These are phyloP conservation scores for Geranium rotundifolium DNA, from an alignment of 345 rosid genomes.

Conservation along the genomic window DNA sequence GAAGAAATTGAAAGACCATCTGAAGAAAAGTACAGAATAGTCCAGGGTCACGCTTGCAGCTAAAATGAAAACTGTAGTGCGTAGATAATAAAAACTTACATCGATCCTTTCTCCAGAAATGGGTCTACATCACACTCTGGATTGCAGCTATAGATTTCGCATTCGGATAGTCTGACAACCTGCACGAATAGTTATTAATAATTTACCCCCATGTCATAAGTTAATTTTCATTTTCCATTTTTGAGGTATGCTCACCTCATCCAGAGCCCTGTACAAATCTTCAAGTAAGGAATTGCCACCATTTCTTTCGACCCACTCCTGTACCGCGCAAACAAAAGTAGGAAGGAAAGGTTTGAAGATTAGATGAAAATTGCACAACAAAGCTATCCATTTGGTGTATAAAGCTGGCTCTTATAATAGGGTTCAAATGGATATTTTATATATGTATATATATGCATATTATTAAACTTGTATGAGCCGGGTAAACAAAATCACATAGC, in stretches of 20 bases:
- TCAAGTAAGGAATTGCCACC: conserved; percentile 65
- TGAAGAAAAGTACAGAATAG: conserved; percentile 19
- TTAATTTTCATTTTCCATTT: too few relatives aligned
- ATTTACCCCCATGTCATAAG: too few relatives aligned
- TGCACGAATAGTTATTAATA: conserved; percentile 22
- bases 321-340: background rate
- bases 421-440: too few relatives aligned
- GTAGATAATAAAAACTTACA: too few relatives aligned
- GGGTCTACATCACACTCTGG: conserved; percentile 82
- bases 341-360: background rate
- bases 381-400: too few relatives aligned
- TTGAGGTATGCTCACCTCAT: conserved; percentile 51
- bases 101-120: conserved; percentile 67
- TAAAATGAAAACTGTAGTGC: too few relatives aligned
- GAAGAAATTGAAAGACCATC: conserved; percentile 94
- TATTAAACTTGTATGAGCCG: too few relatives aligned
- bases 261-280: conserved; percentile 71
- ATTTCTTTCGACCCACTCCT: conserved; percentile 73
- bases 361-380: background rate
- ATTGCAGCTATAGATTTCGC: conserved; percentile 78
- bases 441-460: too few relatives aligned
- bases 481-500: too few relatives aligned
- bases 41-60: too few relatives aligned
- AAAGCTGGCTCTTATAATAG: too few relatives aligned
- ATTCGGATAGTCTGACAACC: conserved; percentile 80